Base-by-base conservation (phyloP, 2,329 filamentous ascomycete genomes). In the Penicillium aurantiogriseum region DNA sequence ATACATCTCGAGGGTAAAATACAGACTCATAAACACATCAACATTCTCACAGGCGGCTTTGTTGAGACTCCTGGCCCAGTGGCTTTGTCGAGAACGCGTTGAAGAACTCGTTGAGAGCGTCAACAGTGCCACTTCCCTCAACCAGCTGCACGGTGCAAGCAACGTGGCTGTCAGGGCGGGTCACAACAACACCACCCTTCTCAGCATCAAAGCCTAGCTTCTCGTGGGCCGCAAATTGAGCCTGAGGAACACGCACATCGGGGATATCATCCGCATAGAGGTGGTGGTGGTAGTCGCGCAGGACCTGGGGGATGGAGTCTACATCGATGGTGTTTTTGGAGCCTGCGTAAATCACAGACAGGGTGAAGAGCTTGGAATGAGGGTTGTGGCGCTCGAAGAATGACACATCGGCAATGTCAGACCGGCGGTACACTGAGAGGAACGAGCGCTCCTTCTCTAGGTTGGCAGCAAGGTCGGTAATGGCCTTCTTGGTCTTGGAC, bases 101-200 rank as follows among this genome's bases (percentile, higher is more conserved):
- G 75, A 96, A 97, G 72, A 96, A 97, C 62, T 83, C 81, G 69
- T 97, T 90, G 65, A 97, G 77, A 17, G 87, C 90, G 67, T 95
- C 89, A 0, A 90, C 86, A 0, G 92, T 96, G 17, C 86, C 90
- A 56, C 77, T 85, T 0, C 92, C 92, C 73, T 93, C 88, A 2
- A 84, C 87, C 23, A 97, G 77, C 65, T 81, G 81, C 11, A 89
- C 84, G 4, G 92, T 89, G 60, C 90, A 83, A 23, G 89, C 90
- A 29, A 96, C 88, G 72, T 96, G 94, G 8, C 91, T 91, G 73
- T 96, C 92, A 0, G 92, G 92, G 44, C 92, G 80, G 8, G 95
- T 90, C 10, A 96, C 88, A 2, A 95, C 87, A 2, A 96, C 84
- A 56, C 88, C 91, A 11, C 91, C 91, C 60, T 79, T 82, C 60